Evolutionary conservation across 768 basidiomycete species (phyloP).

Genomic region (Mycena chlorophos): DNA sequence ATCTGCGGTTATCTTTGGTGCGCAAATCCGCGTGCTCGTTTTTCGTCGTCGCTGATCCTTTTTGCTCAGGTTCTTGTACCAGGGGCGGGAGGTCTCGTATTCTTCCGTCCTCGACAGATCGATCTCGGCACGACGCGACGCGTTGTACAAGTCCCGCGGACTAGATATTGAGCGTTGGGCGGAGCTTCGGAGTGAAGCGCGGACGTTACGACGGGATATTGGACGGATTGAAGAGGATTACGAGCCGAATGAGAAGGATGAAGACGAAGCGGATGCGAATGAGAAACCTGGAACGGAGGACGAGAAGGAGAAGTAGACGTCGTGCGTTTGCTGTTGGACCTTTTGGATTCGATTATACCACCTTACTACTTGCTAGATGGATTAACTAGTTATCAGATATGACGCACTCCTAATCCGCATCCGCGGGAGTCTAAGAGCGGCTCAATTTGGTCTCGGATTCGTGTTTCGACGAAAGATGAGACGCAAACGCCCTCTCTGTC

Average conservation of each 20-base stretch:
- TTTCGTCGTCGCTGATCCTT: not conserved
- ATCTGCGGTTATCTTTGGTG: conserved; percentile 64
- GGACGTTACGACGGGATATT: conserved; percentile 52
- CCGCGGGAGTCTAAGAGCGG: too few relatives aligned
- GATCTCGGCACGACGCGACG: conserved; percentile 55
- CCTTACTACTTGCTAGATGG: too few relatives aligned
- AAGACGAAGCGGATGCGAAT: conserved; percentile 30
- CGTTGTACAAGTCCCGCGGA: conserved; percentile 56
- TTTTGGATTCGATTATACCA: too few relatives aligned
- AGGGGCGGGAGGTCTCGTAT: conserved; percentile 65
- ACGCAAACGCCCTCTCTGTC: too few relatives aligned
- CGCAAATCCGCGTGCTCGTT: conserved; percentile 4
- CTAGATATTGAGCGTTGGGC: conserved; percentile 63
- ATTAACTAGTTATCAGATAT: too few relatives aligned
- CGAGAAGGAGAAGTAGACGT: conserved; percentile 11
- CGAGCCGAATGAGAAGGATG: conserved; percentile 36
- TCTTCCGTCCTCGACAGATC: conserved; percentile 60
- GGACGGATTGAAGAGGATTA: conserved; percentile 62
- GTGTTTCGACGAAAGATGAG: too few relatives aligned
- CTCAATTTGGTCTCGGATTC: too few relatives aligned
- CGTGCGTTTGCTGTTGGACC: too few relatives aligned
- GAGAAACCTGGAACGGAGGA: conserved; percentile 26
- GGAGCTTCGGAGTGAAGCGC: conserved; percentile 53
- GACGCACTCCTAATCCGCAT: too few relatives aligned
- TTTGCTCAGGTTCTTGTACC: conserved; percentile 53